A percentile compares a stretch with the other conserved stretches of the same genome.
Evolutionary conservation across 345 rosid genomes (phyloP).

Genomic region (Dovyalis caffra): DNA sequence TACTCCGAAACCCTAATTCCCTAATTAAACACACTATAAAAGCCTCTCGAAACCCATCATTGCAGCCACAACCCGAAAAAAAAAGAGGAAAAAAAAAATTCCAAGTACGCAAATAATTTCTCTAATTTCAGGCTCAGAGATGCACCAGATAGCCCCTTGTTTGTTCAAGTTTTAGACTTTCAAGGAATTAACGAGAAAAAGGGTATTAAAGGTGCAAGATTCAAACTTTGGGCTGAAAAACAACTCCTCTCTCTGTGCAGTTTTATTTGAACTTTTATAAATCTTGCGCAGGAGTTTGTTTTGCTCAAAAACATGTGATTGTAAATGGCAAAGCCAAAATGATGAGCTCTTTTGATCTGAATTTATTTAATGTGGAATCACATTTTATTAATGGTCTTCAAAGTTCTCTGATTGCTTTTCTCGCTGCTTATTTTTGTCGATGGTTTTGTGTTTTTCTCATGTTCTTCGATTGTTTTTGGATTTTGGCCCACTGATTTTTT

Average conservation of each 20-base stretch:
- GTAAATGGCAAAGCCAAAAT: constrained; percentile 23
- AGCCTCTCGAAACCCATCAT: background rate
- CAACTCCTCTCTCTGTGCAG: background rate
- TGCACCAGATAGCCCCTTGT: constrained; percentile 46
- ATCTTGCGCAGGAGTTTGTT: constrained; percentile 9
- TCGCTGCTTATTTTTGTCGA: background rate
- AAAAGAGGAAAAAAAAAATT: background rate
- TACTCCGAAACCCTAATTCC: background rate
- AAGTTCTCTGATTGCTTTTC: constrained; percentile 46
- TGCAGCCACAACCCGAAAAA: no score
- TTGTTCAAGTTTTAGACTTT: constrained; percentile 26
- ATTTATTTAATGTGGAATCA: constrained; percentile 33
- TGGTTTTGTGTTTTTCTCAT: background rate
- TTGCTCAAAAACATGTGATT: background rate
- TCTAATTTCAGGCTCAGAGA: background rate
- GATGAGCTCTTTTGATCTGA: constrained; percentile 31
- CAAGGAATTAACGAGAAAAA: constrained; percentile 32
- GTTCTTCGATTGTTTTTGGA: background rate
- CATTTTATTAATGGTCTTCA: constrained; percentile 28
- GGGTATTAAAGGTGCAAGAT: constrained; percentile 30
- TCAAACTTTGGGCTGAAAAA: background rate
- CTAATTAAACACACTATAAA: background rate
- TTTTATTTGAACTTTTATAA: background rate
- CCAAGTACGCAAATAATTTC: background rate
- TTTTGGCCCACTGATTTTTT: background rate